Base-by-base conservation (phyloP, 148 eudicot species). In the Camellia granthamiana region DNA sequence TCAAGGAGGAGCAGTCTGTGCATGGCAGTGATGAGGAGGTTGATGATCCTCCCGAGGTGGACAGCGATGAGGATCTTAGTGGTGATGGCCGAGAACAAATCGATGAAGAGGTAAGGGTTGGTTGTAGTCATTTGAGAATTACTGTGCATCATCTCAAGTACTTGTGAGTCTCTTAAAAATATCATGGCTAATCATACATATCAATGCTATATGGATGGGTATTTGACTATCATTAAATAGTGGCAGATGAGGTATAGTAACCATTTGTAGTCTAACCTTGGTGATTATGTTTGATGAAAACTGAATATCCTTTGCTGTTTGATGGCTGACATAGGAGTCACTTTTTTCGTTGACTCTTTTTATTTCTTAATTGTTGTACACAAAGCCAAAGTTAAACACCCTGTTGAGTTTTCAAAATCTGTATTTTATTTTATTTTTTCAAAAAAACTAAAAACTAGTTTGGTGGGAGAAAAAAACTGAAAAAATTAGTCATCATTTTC, bases 21-120 rank as follows among this genome's bases (percentile, higher is more conserved):
- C 86, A 90, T 86, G 98, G 97, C 46, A 95, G 97, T 74, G 98
- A 95, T 81, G 98, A 93, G 87, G 98, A 94, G 84, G 86, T 86
- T 74, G 98, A 93, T 84, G 98, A 92, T 69, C 86, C 89, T 19
- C 87, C 87, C 69, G 94, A 88, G 67, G 30, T 84, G 69, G 97
- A 89, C 73, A 95, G 95, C 41, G 98, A 95, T 82, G 99, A 93
- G 82, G 99, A 95, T 81, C 75, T 88, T 14, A 91, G 90, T 79
- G 97, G 92, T 70, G 91, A 82, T 70, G 82, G 78, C 68, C 83
- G 65, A 58, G 84, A 88, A 79, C 88, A 87, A 72, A 81, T 84
- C 46, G 90, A 86, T 30, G 99, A 93, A 77, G 99, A 95, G 97
- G 99, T 95, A 92, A 61, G 46, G 30, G 76, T 30, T 23, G 41